Evolutionary conservation across 768 basidiomycete species (phyloP), one percentile per base, ranked within the genome.

Genomic region (Hortiboletus flavorubellus): DNA sequence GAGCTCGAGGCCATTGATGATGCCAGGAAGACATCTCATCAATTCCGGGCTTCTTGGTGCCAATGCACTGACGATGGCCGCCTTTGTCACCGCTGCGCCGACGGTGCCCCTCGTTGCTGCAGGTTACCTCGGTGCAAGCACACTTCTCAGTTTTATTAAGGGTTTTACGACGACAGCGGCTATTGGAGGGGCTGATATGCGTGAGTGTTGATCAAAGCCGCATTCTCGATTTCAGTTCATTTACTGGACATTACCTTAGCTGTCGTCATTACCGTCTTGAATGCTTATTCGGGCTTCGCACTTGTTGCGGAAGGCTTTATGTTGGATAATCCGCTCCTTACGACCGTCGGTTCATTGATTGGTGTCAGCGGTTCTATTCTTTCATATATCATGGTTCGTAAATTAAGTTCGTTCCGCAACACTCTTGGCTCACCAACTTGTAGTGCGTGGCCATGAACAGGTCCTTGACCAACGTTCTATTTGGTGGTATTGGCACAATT

Each of bases 101-200:
- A 72, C 83, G 16, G 84, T 84, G 3, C 91, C 92, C 3, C 68
- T 82, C 8, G 72, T 91, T 52, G 92, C 91, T 16, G 92, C 91
- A 3, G 84, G 84, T 6, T 93, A 86, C 72, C 76, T 94, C 1
- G 81, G 85, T 40, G 80, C 80, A 16, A 93, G 89, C 61, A 76
- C 92, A 2, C 58, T 83, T 3, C 75, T 94, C 49, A 92, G 89
- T 64, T 93, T 93, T 71, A 78, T 89, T 57, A 91, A 91, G 66
- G 92, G 92, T 5, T 89, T 79, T 70, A 94, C 92, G 0, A 90
- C 89, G 2, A 93, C 91, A 9, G 88, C 92, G 12, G 89, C 92
- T n/a, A 91, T 94, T 58, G 92, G 92, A 48, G 92, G 92, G 11
- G 92, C 92, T 29, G 92, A 94, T 66, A 94, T 94, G 92, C 92